These are phyloP conservation scores for Debaryomyces tyrocola DNA, from an alignment of 805 yeast genomes.

Conservation along the genomic window DNA sequence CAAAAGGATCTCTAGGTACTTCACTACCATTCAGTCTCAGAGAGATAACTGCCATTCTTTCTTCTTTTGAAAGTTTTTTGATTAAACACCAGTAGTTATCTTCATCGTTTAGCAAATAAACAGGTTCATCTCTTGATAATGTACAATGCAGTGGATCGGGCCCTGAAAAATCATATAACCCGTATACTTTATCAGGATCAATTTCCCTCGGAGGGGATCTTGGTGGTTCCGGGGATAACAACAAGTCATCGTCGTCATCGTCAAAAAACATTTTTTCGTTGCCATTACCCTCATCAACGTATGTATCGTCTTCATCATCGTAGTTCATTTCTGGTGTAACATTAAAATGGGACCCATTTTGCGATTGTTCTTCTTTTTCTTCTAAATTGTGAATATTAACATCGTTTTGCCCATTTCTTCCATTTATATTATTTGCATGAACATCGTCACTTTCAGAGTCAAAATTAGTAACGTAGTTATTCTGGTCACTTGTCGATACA, in stretches of 20 bases:
- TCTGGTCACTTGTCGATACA: constrained; percentile 1
- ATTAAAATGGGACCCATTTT: neutral
- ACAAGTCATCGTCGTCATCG: constrained; percentile 44
- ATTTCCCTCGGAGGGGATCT: constrained; percentile 78
- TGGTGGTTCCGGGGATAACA: constrained; percentile 61
- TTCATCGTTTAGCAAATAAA: constrained; percentile 77
- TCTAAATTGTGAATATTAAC: neutral
- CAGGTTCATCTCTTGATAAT: constrained; percentile 76
- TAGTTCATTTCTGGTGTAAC: constrained; percentile 5
- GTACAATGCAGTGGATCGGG: constrained; percentile 93
- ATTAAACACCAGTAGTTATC: constrained; percentile 98
- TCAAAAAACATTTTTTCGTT: constrained; percentile 32
- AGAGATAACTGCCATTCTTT: constrained; percentile 15
- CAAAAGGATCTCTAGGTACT: constrained; percentile 11
- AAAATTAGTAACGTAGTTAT: neutral
- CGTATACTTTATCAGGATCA: constrained; percentile 81
- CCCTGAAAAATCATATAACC: constrained; percentile 83
- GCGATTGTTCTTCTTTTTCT: constrained; percentile 5
- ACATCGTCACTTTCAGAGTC: constrained; percentile 1
- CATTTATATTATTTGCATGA: neutral
- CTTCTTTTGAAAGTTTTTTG: constrained; percentile 37
- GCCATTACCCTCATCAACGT: constrained; percentile 11
- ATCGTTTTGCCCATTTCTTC: neutral
- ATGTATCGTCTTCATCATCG: constrained; percentile 7
- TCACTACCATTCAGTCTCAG: constrained; percentile 21